phyloP scores from a whole-genome alignment of 495 filamentous ascomycete genomes.

The Aspergillus avenaceus region DNA sequence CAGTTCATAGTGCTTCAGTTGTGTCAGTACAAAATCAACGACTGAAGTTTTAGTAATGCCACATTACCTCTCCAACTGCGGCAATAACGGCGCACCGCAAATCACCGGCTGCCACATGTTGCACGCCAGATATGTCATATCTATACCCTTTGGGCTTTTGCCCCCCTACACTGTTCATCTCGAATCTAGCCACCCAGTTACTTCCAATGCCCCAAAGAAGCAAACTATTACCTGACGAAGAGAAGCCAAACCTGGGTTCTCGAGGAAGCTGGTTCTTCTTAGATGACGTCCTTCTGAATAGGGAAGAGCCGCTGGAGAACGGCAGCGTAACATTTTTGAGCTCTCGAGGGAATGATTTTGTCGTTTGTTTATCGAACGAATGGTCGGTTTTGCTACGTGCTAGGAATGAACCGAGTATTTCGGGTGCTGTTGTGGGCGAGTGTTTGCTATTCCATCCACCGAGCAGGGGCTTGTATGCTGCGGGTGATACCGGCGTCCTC shows the following conservation, averaged over 20 bases:
- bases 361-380: slow-evolving; percentile 13
- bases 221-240: slow-evolving; percentile 15
- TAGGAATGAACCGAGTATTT: slow-evolving; percentile 4
- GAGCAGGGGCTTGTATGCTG: background rate
- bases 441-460: slow-evolving; percentile 14
- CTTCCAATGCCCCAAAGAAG: slow-evolving; percentile 21
- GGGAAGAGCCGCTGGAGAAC: slow-evolving; percentile 10
- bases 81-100: slow-evolving; percentile 20
- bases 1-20: slow-evolving; percentile 20
- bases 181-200: slow-evolving; percentile 21
- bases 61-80: slow-evolving; percentile 18
- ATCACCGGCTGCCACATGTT: slow-evolving; percentile 19
- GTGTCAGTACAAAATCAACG: background rate
- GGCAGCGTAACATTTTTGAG: slow-evolving; percentile 16
- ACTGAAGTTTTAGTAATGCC: background rate
- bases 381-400: slow-evolving; percentile 8
- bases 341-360: slow-evolving; percentile 16
- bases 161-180: slow-evolving; percentile 6
- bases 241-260: slow-evolving; percentile 20
- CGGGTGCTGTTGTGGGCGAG: slow-evolving; percentile 6
- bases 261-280: slow-evolving; percentile 13
- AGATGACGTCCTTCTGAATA: slow-evolving; percentile 14
- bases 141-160: slow-evolving; percentile 13
- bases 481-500: slow-evolving; percentile 14
- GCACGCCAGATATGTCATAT: slow-evolving; percentile 22